A percentile compares a stretch with the other conserved stretches of the same genome.
Evolutionary conservation across 495 filamentous ascomycete genomes (phyloP).

Genomic region (Halenospora varia): DNA sequence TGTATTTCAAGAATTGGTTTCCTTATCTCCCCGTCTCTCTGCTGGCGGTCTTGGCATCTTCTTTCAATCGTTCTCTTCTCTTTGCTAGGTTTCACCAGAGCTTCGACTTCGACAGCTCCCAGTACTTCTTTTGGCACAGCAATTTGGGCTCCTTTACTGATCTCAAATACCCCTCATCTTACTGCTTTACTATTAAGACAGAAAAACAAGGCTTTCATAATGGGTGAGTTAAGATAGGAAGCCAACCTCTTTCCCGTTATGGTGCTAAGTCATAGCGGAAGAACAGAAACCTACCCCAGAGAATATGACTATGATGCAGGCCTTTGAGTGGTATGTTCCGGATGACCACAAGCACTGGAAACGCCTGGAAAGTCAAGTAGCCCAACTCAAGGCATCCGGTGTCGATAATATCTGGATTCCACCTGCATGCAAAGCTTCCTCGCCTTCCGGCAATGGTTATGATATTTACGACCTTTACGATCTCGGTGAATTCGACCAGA

Average conservation of each 20-base stretch:
- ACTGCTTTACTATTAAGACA: too few relatives aligned
- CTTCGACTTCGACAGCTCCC: too few relatives aligned
- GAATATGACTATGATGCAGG: constrained; percentile 65
- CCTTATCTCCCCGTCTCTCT: neutral
- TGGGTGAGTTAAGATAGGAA: too few relatives aligned
- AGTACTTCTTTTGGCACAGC: too few relatives aligned
- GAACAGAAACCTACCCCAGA: constrained; percentile 32
- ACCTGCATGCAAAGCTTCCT: constrained; percentile 68
- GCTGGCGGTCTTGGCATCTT: too few relatives aligned
- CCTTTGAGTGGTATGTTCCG: constrained; percentile 73
- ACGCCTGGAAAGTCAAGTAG: constrained; percentile 51
- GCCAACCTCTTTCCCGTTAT: too few relatives aligned
- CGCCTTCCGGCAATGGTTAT: constrained; percentile 63
- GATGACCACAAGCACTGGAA: constrained; percentile 61
- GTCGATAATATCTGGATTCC: constrained; percentile 69
- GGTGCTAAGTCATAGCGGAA: neutral
- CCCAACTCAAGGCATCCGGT: constrained; percentile 54
- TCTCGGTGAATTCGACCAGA: constrained; percentile 73
- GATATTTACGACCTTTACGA: constrained; percentile 77
- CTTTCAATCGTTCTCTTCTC: too few relatives aligned
- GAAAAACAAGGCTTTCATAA: too few relatives aligned
- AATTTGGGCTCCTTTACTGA: too few relatives aligned
- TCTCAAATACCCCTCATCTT: too few relatives aligned
- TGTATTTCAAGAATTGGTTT: neutral
- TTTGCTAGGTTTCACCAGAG: too few relatives aligned